phyloP scores from a whole-genome alignment of 2,329 filamentous ascomycete genomes.

The Polytolypa hystricis region DNA sequence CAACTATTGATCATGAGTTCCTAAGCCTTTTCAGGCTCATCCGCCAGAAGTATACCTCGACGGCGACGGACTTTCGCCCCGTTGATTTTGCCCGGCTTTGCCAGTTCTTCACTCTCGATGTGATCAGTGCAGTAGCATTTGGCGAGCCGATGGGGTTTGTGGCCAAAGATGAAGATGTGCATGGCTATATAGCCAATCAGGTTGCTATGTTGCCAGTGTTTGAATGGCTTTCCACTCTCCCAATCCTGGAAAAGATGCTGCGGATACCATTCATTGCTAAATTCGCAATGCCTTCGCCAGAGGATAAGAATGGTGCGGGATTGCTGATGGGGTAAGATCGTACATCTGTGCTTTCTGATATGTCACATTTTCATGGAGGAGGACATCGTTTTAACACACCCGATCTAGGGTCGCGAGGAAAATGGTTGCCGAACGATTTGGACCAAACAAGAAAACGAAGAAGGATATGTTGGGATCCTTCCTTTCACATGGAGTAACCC shows the following conservation, averaged over 20 bases:
- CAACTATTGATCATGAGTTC: conserved; percentile 39
- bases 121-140: conserved; percentile 44
- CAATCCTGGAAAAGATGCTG: background rate
- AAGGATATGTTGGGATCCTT: conserved; percentile 22
- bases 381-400: conserved; percentile 3
- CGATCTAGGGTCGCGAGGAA: conserved; percentile 10
- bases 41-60: conserved; percentile 34
- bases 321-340: conserved; percentile 14
- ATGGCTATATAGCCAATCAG: conserved; percentile 22
- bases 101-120: conserved; percentile 46
- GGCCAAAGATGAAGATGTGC: conserved; percentile 33
- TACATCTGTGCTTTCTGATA: background rate
- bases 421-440: conserved; percentile 15
- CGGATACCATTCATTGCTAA: background rate
- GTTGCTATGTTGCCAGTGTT: background rate
- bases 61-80: conserved; percentile 16
- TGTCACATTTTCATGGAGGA: too few species aligned
- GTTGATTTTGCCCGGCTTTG: conserved; percentile 40
- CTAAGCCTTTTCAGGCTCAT: conserved; percentile 39
- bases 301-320: conserved; percentile 15
- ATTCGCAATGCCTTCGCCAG: conserved; percentile 12
- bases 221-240: background rate
- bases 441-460: conserved; percentile 9
- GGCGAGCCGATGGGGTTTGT: conserved; percentile 40
- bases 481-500: conserved; percentile 18